These are phyloP conservation scores for Clitopilus hobsonii DNA, from an alignment of 768 basidiomycete genomes.

Conservation along the genomic window DNA sequence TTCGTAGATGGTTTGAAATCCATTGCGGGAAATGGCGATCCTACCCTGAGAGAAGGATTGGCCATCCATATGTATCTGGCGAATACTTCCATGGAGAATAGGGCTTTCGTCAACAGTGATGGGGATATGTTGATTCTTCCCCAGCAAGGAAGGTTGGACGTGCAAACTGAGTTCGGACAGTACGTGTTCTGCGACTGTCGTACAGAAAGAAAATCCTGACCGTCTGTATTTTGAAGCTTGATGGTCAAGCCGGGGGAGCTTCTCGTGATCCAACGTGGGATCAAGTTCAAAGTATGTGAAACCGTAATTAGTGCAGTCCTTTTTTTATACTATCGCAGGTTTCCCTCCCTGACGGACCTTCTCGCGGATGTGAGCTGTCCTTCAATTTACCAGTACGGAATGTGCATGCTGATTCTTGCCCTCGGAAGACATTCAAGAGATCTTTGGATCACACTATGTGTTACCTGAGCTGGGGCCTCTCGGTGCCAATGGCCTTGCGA, in stretches of 20 bases:
- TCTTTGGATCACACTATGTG: constrained; percentile 58
- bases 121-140: constrained; percentile 67
- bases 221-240: constrained; percentile 28
- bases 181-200: constrained; percentile 21
- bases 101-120: constrained; percentile 58
- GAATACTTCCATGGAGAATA: constrained; percentile 55
- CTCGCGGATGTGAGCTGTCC: constrained; percentile 48
- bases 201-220: not conserved
- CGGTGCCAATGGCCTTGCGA: constrained; percentile 63
- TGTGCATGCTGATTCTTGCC: not conserved
- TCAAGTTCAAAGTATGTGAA: constrained; percentile 54
- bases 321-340: constrained; percentile 24
- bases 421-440: constrained; percentile 53
- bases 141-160: constrained; percentile 59
- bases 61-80: constrained; percentile 61
- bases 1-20: constrained; percentile 62
- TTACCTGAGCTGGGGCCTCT: constrained; percentile 65
- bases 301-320: not conserved
- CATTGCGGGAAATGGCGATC: constrained; percentile 57
- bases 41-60: constrained; percentile 57
- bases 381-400: not conserved
- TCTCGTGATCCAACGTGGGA: constrained; percentile 59
- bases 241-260: constrained; percentile 65
- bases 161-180: constrained; percentile 69
- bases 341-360: constrained; percentile 51